phyloP scores from a whole-genome alignment of 163 green algal genomes.

The Prototheca cutis region DNA sequence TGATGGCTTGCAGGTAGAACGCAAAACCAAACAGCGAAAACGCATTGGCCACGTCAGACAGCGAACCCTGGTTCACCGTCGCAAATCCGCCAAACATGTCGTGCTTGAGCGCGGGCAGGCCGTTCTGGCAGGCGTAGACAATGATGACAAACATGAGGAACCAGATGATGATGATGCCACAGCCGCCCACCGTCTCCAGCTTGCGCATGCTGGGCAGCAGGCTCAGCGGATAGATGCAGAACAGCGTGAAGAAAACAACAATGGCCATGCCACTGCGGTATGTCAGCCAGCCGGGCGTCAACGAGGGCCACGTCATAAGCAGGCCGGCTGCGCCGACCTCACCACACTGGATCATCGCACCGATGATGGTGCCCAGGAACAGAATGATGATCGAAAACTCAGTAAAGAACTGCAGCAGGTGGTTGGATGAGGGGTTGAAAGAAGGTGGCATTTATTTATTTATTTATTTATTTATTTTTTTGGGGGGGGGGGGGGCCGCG shows the following conservation, averaged over 20 bases:
- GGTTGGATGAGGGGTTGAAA: too few relatives aligned
- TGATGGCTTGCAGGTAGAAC: conserved; percentile 43
- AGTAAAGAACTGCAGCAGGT: conserved; percentile 5
- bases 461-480: too few relatives aligned
- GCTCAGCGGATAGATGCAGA: neutral
- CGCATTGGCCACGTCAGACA: conserved; percentile 32
- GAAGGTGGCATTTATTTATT: too few relatives aligned
- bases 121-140: conserved; percentile 4
- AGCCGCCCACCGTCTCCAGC: conserved; percentile 4
- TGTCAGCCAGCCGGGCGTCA: neutral
- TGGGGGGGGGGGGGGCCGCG: too few relatives aligned
- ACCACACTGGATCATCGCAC: conserved; percentile 5
- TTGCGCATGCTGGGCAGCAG: conserved; percentile 5
- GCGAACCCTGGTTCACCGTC: conserved; percentile 3
- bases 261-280: neutral
- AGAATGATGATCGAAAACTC: conserved; percentile 6
- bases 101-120: conserved; percentile 1
- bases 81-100: conserved; percentile 1
- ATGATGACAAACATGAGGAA: conserved; percentile 7
- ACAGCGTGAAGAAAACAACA: conserved; percentile 2
- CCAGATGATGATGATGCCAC: conserved; percentile 7
- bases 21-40: conserved; percentile 49
- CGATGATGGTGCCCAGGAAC: conserved; percentile 9
- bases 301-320: neutral
- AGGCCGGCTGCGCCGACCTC: conserved; percentile 7